Percentiles rank a stretch among this genome's conserved stretches.
Evolutionary conservation across 139 green algal species (phyloP).

Genomic region (Chlamydomonas sp.): DNA sequence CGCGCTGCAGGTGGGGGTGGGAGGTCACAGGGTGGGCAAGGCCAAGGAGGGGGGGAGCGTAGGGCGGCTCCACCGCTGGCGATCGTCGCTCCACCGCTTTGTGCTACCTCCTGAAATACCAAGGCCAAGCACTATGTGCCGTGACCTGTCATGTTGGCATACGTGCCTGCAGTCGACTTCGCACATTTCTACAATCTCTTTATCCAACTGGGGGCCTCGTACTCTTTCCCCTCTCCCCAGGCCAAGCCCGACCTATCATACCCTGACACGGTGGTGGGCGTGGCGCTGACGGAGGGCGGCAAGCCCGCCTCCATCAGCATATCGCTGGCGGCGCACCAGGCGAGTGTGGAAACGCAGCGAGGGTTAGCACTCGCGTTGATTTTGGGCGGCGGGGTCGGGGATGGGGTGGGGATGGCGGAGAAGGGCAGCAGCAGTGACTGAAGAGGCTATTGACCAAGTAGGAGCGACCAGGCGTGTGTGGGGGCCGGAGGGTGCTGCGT

Average conservation of each 20-base stretch:
- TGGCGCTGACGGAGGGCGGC: constrained; percentile 32
- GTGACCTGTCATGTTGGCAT: too few species aligned
- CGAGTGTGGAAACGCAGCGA: neutral
- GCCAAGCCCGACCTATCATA: constrained; percentile 35
- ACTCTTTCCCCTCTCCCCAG: constrained; percentile 14
- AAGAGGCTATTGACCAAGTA: too few species aligned
- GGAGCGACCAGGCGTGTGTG: too few species aligned
- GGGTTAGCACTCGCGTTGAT: too few species aligned
- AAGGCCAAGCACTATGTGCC: too few species aligned
- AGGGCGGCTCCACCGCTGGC: neutral
- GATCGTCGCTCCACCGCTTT: neutral
- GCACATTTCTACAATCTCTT: too few species aligned
- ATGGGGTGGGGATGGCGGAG: neutral
- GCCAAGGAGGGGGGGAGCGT: neutral
- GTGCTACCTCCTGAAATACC: neutral
- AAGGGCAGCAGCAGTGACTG: too few species aligned
- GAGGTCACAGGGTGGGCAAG: neutral
- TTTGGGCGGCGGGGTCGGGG: neutral
- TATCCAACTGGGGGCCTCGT: neutral
- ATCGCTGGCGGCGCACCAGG: constrained; percentile 50
- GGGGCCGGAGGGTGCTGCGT: too few species aligned
- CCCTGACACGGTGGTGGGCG: constrained; percentile 55
- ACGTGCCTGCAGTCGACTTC: too few species aligned
- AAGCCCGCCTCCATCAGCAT: constrained; percentile 46
- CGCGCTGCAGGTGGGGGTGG: neutral